phyloP scores from a whole-genome alignment of 805 yeast species.

The Candida odintsovae region DNA sequence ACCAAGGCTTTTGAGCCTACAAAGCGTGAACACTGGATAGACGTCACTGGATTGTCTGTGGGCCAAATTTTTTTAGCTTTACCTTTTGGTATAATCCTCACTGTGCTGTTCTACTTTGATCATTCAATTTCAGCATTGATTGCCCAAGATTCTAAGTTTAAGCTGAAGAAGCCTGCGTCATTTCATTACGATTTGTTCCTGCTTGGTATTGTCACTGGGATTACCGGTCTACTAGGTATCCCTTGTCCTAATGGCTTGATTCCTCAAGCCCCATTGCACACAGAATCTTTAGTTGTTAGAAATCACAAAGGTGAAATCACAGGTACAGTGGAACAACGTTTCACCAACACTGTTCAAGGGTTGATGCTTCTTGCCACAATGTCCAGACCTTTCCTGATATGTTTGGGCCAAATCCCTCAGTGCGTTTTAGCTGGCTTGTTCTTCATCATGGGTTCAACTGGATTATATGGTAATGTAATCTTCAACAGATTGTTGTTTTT shows the following conservation, averaged over 20 bases:
- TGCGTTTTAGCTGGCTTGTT: conserved; percentile 90
- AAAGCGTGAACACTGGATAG: conserved; percentile 33
- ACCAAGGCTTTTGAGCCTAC: conserved; percentile 77
- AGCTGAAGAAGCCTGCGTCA: conserved; percentile 77
- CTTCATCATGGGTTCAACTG: conserved; percentile 87
- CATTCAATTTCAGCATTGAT: conserved; percentile 92
- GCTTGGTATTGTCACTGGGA: conserved; percentile 80
- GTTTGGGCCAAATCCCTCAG: conserved; percentile 83
- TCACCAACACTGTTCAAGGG: conserved; percentile 84
- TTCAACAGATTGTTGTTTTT: conserved; percentile 55
- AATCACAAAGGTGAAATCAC: conserved; percentile 20
- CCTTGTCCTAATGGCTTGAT: conserved; percentile 97
- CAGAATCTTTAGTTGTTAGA: conserved; percentile 61
- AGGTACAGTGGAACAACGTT: conserved; percentile 79
- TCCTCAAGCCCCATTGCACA: conserved; percentile 96
- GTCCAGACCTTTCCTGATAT: conserved; percentile 80
- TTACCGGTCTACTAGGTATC: conserved; percentile 81
- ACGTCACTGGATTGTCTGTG: conserved; percentile 39
- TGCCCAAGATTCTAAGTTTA: conserved; percentile 81
- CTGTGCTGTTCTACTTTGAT: conserved; percentile 86
- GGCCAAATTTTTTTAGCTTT: conserved; percentile 81
- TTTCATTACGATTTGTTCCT: conserved; percentile 91
- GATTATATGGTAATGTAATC: conserved; percentile 63
- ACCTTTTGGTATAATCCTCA: conserved; percentile 85
- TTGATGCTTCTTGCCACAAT: conserved; percentile 77